Base-by-base conservation (phyloP, 139 green algal species). In the Eudorina sp. region DNA sequence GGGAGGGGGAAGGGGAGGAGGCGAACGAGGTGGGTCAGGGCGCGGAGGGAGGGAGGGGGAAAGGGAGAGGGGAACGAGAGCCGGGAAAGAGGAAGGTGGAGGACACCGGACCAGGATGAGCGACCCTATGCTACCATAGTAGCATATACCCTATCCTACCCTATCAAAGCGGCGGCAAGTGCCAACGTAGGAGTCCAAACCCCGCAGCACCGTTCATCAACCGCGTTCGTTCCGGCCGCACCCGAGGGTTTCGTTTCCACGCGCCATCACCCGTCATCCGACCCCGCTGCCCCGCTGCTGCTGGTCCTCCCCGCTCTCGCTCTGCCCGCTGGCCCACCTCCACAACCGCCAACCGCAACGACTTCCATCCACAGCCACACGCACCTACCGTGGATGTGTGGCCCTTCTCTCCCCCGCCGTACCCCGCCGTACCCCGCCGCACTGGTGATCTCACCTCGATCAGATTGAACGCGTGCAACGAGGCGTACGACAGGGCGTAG, bases 401-500 rank as follows among this genome's bases (percentile, higher is more conserved):
- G 11, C 9, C 48, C 48, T 21, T 13, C 9, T 13, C 48, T 21
- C 34, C 13, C 53, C 46, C 80, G 4, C n/a, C n/a, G n/a, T n/a
- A n/a, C n/a, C n/a, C n/a, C n/a, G n/a, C n/a, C n/a, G n/a, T n/a
- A n/a, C n/a, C n/a, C n/a, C n/a, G n/a, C n/a, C n/a, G n/a, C n/a
- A n/a, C n/a, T n/a, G n/a, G n/a, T n/a, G n/a, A n/a, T n/a, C n/a
- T n/a, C 62, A 86, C 80, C 80, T 86, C 80, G 3, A 86, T 4
- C 0, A 86, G 23, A 43, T 27, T 6, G 13, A 86, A 86, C 3
- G 6, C 60, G 18, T 36, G 45, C 36, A 7, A 7, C 21, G 46
- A 21, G 13, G 14, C 23, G 55, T 75, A 85, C 38, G 58, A 74
- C 78, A 86, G 58, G 0, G 14, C 18, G 48, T 80, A 90, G 75